Conservation (phyloP, 2,329 filamentous ascomycete genomes). For the Dactylellina sp. region DNA sequence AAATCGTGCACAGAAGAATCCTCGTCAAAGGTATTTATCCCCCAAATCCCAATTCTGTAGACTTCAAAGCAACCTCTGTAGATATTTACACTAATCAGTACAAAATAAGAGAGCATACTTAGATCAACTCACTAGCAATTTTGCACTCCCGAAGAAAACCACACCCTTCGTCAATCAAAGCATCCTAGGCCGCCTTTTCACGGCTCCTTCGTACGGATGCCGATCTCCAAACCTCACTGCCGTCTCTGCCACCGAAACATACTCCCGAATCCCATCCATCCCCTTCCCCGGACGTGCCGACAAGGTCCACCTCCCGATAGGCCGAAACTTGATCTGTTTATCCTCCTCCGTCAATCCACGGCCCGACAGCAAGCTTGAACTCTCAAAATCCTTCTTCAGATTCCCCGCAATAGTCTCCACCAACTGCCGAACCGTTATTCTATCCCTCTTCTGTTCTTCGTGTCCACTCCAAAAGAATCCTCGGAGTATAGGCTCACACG, state of each 20-base stretch:
- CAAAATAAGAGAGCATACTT: too few relatives aligned
- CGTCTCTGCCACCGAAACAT: constrained; percentile 26
- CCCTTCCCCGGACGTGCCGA: constrained; percentile 7
- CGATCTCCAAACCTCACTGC: constrained; percentile 14
- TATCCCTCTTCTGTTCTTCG: background rate
- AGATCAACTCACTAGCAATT: too few relatives aligned
- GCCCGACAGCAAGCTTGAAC: constrained; percentile 16
- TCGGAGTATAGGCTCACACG: constrained; percentile 31
- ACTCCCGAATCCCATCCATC: constrained; percentile 33
- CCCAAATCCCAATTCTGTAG: too few relatives aligned
- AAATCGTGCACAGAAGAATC: too few relatives aligned
- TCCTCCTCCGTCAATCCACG: constrained; percentile 3
- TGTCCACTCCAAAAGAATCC: constrained; percentile 39
- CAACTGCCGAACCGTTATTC: constrained; percentile 32
- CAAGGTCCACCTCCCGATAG: constrained; percentile 13
- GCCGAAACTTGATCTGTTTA: constrained; percentile 21
- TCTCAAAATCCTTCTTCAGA: constrained; percentile 17
- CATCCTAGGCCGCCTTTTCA: too few relatives aligned
- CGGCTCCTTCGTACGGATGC: background rate
- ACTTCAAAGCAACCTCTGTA: too few relatives aligned
- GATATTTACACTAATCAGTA: too few relatives aligned
- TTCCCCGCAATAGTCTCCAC: constrained; percentile 19
- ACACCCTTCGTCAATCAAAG: too few relatives aligned
- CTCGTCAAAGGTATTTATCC: too few relatives aligned
- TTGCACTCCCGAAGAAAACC: too few relatives aligned